A percentile compares a stretch with the other conserved stretches of the same genome.
phyloP scores from a whole-genome alignment of 2,329 filamentous ascomycete species.

The Venturia nashicola region DNA sequence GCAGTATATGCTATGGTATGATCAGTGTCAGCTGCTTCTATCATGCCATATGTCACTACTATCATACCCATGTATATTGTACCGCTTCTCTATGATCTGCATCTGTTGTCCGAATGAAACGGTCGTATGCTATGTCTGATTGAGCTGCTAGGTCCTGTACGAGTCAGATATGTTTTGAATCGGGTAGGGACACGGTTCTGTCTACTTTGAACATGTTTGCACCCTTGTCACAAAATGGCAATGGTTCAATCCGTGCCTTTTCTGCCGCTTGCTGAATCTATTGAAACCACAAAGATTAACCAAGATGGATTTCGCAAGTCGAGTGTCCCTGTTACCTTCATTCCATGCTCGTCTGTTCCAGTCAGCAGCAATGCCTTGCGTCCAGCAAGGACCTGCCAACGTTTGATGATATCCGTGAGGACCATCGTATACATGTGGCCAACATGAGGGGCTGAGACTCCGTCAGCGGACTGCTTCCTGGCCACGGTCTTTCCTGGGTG shows the following conservation, averaged over 20 bases:
- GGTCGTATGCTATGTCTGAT: slow-evolving; percentile 62
- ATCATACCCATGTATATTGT: slow-evolving; percentile 67
- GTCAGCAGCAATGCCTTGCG: slow-evolving; percentile 65
- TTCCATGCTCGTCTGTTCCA: slow-evolving; percentile 92
- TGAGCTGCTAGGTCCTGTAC: slow-evolving; percentile 51
- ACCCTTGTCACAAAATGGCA: slow-evolving; percentile 80
- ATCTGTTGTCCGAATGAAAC: slow-evolving; percentile 90
- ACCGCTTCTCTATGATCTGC: slow-evolving; percentile 71
- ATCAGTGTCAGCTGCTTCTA: slow-evolving; percentile 7
- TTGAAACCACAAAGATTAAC: neutral
- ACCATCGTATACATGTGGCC: slow-evolving; percentile 93
- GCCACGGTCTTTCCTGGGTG: slow-evolving; percentile 4
- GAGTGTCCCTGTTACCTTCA: slow-evolving; percentile 56
- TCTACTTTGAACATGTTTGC: slow-evolving; percentile 61
- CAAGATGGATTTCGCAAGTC: too few relatives aligned
- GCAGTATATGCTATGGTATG: slow-evolving; percentile 46
- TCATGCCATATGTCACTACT: neutral
- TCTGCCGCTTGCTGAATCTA: slow-evolving; percentile 60
- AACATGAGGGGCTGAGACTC: slow-evolving; percentile 65
- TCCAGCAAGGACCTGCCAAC: slow-evolving; percentile 74
- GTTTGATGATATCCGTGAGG: slow-evolving; percentile 79
- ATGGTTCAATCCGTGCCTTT: slow-evolving; percentile 56
- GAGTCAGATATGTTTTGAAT: slow-evolving; percentile 9
- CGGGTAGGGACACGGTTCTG: neutral
- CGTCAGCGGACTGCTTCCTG: slow-evolving; percentile 2